A percentile compares a stretch with the other conserved stretches of the same genome.
Conservation (phyloP, 208 protist genomes). For the Sergeia podlipaevii region DNA sequence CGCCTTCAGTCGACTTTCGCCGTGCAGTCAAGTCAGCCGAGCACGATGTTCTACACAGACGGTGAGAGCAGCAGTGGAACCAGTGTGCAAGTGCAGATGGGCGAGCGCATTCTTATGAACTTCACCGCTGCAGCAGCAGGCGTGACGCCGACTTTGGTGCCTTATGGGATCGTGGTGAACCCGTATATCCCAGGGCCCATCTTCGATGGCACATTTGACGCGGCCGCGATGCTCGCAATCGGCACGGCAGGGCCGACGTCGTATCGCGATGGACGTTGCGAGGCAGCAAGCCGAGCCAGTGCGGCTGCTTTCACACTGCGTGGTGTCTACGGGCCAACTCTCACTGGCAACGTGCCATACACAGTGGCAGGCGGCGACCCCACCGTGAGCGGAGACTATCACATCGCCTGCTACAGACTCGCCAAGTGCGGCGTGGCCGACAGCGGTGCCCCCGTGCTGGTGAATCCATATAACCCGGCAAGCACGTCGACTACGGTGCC, state of each 20-base stretch:
- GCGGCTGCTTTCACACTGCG: slow-evolving; percentile 8
- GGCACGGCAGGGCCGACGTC: slow-evolving; percentile 13
- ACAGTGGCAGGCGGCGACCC: slow-evolving; percentile 71
- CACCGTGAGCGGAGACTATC: slow-evolving; percentile 16
- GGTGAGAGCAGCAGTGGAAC: too few relatives aligned
- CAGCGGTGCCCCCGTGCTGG: slow-evolving; percentile 36
- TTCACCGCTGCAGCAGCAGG: slow-evolving; percentile 23
- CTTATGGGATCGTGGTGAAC: slow-evolving; percentile 37
- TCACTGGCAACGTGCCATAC: slow-evolving; percentile 24
- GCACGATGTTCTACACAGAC: slow-evolving; percentile 15
- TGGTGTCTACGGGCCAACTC: slow-evolving; percentile 31
- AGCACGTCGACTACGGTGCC: slow-evolving; percentile 21
- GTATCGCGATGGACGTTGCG: slow-evolving; percentile 70
- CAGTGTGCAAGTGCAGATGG: slow-evolving; percentile 35
- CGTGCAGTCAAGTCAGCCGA: slow-evolving; percentile 41
- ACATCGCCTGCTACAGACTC: slow-evolving; percentile 72
- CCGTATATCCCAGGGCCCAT: slow-evolving; percentile 46
- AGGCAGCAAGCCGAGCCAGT: slow-evolving; percentile 21
- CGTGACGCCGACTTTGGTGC: slow-evolving; percentile 14
- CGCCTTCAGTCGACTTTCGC: slow-evolving; percentile 28
- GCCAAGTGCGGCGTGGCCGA: slow-evolving; percentile 67
- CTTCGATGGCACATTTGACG: slow-evolving; percentile 74
- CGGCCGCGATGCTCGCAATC: slow-evolving; percentile 28
- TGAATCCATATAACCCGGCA: slow-evolving; percentile 59
- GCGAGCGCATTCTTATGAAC: slow-evolving; percentile 64